Evolutionary conservation across 2,329 filamentous ascomycete genomes (phyloP), one percentile per base, ranked within the genome.

Genomic region (Pezicula radicicola): DNA sequence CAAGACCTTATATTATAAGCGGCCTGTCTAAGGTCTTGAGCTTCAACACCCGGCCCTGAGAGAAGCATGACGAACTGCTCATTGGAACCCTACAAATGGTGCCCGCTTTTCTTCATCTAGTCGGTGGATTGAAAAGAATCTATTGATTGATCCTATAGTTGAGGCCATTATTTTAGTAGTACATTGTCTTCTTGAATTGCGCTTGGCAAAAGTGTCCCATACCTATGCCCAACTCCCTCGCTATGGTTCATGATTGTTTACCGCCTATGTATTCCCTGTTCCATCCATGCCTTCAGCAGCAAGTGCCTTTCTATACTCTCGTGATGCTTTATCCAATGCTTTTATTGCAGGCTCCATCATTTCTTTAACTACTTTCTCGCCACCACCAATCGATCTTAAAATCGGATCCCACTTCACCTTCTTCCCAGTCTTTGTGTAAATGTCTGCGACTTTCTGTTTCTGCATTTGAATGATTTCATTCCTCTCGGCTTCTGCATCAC

Each of bases 401-500:
- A 33, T 81, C 16, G 84, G 73, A 64, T 89, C 88, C 68, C 88
- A 84, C 53, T 81, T 81, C 25, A 87, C 75, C 70, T 87, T 89
- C 71, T 87, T 89, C 6, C 87, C 85, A 0, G 91, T 94, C 55
- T 79, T 79, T 62, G 88, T 78, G 60, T 85, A 87, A 52, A 88
- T 76, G 51, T 87, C 82, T 48, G 85, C 79, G 15, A 90, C 87
- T 61, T 91, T 84, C 57, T 81, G 78, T 70, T 87, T 90, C 54
- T 84, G 74, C 48, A 75, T 78, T 40, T 83, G 80, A 15, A 95
- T 81, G 49, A 83, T 76, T n/a, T 79, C 76, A 48, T 85, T 76
- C 28, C 89, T 80, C 55, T 89, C 88, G 50, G 75, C 75, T 64
- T 97, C 92, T 0, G 94, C 94, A 61, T 90, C 86, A 13, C 83